Percentiles rank a stretch among this genome's conserved stretches.
These are phyloP conservation scores for Phanerodontia chrysosporium DNA, from an alignment of 768 basidiomycete genomes.

Conservation along the genomic window DNA sequence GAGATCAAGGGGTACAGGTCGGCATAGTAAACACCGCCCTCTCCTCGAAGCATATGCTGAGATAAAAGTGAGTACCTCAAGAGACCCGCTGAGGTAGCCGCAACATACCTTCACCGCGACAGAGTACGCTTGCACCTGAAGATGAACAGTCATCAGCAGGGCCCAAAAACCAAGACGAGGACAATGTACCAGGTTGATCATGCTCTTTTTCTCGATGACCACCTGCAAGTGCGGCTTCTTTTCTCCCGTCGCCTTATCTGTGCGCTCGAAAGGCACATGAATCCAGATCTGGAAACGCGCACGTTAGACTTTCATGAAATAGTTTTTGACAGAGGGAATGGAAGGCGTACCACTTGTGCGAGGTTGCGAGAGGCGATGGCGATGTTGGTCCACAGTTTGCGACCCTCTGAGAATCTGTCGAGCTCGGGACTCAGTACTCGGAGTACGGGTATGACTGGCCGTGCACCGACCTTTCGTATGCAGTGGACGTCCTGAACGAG, in stretches of 20 bases:
- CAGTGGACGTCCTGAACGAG: slow-evolving; percentile 69
- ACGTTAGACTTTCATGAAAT: neutral
- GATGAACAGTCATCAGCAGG: neutral
- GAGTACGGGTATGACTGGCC: neutral
- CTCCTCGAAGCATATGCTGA: slow-evolving; percentile 64
- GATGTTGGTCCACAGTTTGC: slow-evolving; percentile 69
- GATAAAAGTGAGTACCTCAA: neutral
- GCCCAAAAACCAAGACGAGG: neutral
- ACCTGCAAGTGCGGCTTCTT: slow-evolving; percentile 37
- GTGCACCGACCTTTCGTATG: slow-evolving; percentile 54
- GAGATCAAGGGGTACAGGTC: slow-evolving; percentile 69
- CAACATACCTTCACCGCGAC: slow-evolving; percentile 56
- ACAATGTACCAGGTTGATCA: slow-evolving; percentile 59
- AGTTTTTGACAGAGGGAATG: neutral
- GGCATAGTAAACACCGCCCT: slow-evolving; percentile 67
- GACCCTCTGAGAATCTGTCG: slow-evolving; percentile 60
- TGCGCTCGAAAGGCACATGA: slow-evolving; percentile 45
- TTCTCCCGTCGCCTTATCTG: slow-evolving; percentile 27
- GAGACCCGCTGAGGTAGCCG: neutral
- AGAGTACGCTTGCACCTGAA: slow-evolving; percentile 61
- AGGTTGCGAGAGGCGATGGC: slow-evolving; percentile 52
- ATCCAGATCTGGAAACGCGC: slow-evolving; percentile 45
- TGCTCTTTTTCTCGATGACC: slow-evolving; percentile 69
- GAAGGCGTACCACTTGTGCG: slow-evolving; percentile 46
- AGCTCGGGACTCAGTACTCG: neutral